phyloP scores from a whole-genome alignment of 2,329 filamentous ascomycete genomes.

The Drechslera avenae region DNA sequence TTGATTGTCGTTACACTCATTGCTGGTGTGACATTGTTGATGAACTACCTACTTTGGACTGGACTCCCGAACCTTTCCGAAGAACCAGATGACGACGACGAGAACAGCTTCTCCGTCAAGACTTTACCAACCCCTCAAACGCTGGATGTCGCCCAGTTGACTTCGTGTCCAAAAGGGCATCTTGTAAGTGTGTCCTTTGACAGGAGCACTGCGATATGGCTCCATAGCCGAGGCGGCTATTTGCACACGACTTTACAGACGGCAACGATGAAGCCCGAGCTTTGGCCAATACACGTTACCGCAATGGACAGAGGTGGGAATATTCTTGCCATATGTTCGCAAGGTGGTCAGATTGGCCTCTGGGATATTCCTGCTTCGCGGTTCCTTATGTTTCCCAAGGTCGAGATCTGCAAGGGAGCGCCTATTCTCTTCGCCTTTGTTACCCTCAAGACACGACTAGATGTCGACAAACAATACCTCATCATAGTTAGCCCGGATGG shows the following conservation, averaged over 20 bases:
- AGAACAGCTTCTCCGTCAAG: conserved; percentile 63
- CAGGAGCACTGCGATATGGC: conserved; percentile 69
- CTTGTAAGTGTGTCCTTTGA: conserved; percentile 74
- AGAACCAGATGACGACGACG: conserved; percentile 55
- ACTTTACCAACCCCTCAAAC: conserved; percentile 67
- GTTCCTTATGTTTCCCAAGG: conserved; percentile 59
- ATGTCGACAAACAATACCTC: conserved; percentile 50
- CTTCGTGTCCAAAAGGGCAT: conserved; percentile 66
- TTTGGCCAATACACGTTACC: conserved; percentile 61
- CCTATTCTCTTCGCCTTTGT: conserved; percentile 66
- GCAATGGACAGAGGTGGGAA: conserved; percentile 68
- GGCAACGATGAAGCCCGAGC: conserved; percentile 40
- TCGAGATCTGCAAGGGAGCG: conserved; percentile 64
- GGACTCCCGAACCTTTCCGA: conserved; percentile 55
- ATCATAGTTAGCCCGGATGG: conserved; percentile 70
- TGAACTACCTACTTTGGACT: conserved; percentile 75
- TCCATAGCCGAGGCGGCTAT: conserved; percentile 38
- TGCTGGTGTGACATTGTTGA: conserved; percentile 69
- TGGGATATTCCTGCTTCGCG: conserved; percentile 66
- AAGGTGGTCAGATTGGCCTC: conserved; percentile 61
- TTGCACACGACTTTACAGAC: conserved; percentile 39
- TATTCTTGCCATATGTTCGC: conserved; percentile 70
- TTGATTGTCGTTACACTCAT: conserved; percentile 67
- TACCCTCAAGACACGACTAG: conserved; percentile 37
- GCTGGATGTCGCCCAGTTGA: conserved; percentile 71